Evolutionary conservation across 139 green algal species (phyloP).

Genomic region (Ettlia oleoabundans): DNA sequence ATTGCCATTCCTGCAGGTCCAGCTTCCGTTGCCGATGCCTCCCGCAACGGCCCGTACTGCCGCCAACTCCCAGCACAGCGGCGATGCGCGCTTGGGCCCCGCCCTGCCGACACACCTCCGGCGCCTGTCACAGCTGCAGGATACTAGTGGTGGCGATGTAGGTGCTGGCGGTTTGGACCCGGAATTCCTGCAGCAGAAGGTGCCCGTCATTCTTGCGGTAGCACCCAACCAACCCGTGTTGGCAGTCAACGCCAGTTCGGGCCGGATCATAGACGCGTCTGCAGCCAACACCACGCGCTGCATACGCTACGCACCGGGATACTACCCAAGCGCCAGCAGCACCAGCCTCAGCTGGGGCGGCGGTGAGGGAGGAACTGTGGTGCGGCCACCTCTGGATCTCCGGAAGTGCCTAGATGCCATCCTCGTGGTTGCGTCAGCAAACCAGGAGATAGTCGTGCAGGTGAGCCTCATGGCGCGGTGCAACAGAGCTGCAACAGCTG

Average conservation of each 20-base stretch:
- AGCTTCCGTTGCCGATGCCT: too few relatives aligned
- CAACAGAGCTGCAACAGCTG: not conserved
- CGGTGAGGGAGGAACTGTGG: not conserved
- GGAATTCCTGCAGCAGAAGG: not conserved
- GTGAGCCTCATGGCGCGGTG: not conserved
- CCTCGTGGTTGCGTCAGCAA: not conserved
- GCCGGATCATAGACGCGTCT: not conserved
- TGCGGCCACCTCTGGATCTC: slow-evolving; percentile 10
- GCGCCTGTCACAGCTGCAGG: not conserved
- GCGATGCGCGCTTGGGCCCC: not conserved
- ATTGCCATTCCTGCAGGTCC: too few relatives aligned
- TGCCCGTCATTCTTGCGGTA: not conserved
- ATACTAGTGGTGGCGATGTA: not conserved
- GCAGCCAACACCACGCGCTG: slow-evolving; percentile 19
- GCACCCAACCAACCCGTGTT: not conserved
- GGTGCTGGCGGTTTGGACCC: not conserved
- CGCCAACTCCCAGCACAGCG: too few relatives aligned
- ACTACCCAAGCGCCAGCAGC: not conserved
- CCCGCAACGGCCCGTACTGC: too few relatives aligned
- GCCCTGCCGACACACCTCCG: not conserved
- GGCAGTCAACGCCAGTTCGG: not conserved
- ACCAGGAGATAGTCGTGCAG: slow-evolving; percentile 5
- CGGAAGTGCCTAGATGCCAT: not conserved
- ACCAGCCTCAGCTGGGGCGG: not conserved
- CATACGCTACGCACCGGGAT: slow-evolving; percentile 15